phyloP scores from a whole-genome alignment of 371 early-diverging fungal species.

The Actinomucor elegans region DNA sequence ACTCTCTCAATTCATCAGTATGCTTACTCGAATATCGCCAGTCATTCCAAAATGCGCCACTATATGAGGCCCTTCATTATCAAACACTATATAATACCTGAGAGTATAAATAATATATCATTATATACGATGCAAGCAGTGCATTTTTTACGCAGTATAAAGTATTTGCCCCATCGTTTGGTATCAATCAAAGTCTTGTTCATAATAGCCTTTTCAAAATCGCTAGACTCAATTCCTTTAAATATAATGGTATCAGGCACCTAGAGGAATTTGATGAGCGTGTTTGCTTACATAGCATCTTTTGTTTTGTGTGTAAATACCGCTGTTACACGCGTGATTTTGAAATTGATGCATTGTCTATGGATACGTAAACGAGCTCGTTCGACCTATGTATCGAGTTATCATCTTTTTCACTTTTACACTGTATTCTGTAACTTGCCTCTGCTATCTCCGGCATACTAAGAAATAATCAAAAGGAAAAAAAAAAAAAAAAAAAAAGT shows the following conservation, averaged over 20 bases:
- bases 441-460: constrained; percentile 41
- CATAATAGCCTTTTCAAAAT: constrained; percentile 32
- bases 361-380: constrained; percentile 39
- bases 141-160: constrained; percentile 36
- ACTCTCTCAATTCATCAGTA: neutral
- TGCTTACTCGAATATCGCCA: constrained; percentile 27
- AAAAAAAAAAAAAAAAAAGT: no score
- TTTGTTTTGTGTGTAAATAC: constrained; percentile 13
- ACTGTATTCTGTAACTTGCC: constrained; percentile 5
- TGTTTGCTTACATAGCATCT: no score
- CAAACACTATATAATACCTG: constrained; percentile 22
- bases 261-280: no score
- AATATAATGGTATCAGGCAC: constrained; percentile 32
- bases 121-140: neutral
- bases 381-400: constrained; percentile 29
- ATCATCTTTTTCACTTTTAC: neutral
- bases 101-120: neutral
- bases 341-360: constrained; percentile 35
- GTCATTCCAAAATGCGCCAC: constrained; percentile 67
- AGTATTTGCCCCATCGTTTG: constrained; percentile 63
- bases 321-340: constrained; percentile 39
- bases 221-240: constrained; percentile 12
- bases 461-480: no score
- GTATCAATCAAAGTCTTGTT: constrained; percentile 47
- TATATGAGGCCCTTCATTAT: constrained; percentile 35